Evolutionary conservation across 2,329 filamentous ascomycete genomes (phyloP).

Genomic region (Sporothrix phasma): DNA sequence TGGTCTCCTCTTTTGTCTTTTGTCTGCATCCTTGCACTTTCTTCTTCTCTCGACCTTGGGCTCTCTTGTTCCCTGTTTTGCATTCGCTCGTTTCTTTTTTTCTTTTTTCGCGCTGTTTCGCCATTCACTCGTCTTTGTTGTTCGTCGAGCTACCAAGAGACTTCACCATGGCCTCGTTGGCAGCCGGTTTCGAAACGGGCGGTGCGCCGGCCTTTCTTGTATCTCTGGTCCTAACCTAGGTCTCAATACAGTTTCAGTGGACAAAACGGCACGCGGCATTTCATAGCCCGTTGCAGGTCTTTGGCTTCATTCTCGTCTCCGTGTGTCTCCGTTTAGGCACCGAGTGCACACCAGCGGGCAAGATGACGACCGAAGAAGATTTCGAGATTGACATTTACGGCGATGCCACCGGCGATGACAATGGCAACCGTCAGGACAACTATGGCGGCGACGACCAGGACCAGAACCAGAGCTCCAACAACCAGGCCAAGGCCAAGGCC

Average conservation of each 20-base stretch:
- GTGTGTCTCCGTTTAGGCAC: background rate
- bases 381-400: slow-evolving; percentile 67
- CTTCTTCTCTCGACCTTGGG: slow-evolving; percentile 18
- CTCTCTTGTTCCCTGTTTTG: background rate
- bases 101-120: slow-evolving; percentile 4
- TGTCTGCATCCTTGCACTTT: slow-evolving; percentile 17
- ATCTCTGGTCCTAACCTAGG: slow-evolving; percentile 16
- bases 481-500: slow-evolving; percentile 24
- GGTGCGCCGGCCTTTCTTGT: slow-evolving; percentile 18
- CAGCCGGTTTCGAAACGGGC: slow-evolving; percentile 19
- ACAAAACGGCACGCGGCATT: slow-evolving; percentile 2
- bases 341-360: background rate
- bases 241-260: slow-evolving; percentile 17
- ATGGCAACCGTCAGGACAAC: slow-evolving; percentile 17
- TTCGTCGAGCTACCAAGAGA: slow-evolving; percentile 16
- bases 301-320: slow-evolving; percentile 9
- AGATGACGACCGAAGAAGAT: slow-evolving; percentile 56
- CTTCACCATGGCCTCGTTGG: slow-evolving; percentile 13
- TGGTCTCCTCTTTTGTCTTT: slow-evolving; percentile 14
- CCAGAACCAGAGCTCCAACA: slow-evolving; percentile 33
- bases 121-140: slow-evolving; percentile 15
- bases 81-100: background rate
- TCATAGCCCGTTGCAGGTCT: slow-evolving; percentile 8
- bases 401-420: slow-evolving; percentile 36
- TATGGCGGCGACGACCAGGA: slow-evolving; percentile 31